Evolutionary conservation across 371 early-diverging fungal genomes (phyloP).

Genomic region (Rhizomucor pusillus): DNA sequence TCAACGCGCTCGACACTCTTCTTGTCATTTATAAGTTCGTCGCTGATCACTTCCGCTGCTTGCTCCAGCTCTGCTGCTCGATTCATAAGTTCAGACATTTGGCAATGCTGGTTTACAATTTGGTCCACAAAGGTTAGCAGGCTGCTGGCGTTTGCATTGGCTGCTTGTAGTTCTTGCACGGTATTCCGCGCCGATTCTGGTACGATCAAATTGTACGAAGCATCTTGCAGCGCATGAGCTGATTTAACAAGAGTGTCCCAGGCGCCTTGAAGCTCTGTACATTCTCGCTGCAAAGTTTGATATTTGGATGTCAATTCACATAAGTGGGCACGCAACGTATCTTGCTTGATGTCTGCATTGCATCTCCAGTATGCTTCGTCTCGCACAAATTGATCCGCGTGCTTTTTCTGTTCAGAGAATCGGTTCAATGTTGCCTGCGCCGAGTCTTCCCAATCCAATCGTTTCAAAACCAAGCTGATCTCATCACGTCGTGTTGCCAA

Average conservation of each 20-base stretch:
- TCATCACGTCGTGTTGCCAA: slow-evolving; percentile 23
- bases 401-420: slow-evolving; percentile 4
- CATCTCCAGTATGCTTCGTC: background rate
- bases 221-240: no score
- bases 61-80: slow-evolving; percentile 23
- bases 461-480: slow-evolving; percentile 22
- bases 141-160: background rate
- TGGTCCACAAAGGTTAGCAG: slow-evolving; percentile 19
- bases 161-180: slow-evolving; percentile 1
- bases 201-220: no score
- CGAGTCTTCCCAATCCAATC: slow-evolving; percentile 22
- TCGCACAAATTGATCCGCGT: background rate
- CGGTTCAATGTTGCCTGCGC: slow-evolving; percentile 21
- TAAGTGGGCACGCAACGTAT: no score
- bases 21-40: slow-evolving; percentile 17
- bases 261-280: no score
- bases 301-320: no score
- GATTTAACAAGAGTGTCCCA: no score
- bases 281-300: no score
- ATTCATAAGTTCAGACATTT: slow-evolving; percentile 16
- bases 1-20: slow-evolving; percentile 11
- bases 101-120: slow-evolving; percentile 21
- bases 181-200: no score
- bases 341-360: no score
- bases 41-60: slow-evolving; percentile 28